Base-by-base conservation (phyloP, 139 green algal genomes). In the Marvania coccoides region DNA sequence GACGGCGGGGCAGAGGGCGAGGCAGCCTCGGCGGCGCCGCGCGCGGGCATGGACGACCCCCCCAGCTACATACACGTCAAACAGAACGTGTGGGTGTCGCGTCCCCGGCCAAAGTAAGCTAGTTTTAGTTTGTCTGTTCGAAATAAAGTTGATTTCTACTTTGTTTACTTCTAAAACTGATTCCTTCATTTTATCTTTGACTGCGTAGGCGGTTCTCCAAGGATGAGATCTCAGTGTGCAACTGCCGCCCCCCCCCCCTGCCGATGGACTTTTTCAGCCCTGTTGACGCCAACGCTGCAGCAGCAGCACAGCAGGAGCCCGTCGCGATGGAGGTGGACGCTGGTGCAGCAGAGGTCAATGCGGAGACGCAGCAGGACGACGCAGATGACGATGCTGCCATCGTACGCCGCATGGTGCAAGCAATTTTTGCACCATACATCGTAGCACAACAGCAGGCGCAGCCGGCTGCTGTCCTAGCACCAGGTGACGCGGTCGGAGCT, bases 211-310 rank as follows among this genome's bases (percentile, higher is more conserved):
- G 87, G 5, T 61, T 87, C 36, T 61, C 74, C 2, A 83, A 80
- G 42, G 83, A 88, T 14, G 80, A 89, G 13, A 67, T 87, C 19
- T 58, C 67, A 1, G 62, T 83, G 3, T 90, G 84, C 70, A 59
- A 58, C 58, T 90, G 84, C 69, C 56, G 46, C 29, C 54, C 31
- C 26, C 7, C 33, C 12, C 30, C 28, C 31, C 14, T 42, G 51
- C 53, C 29, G 47, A 9, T 2, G 8, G 24, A 28, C 14, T 23
- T 1, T n/a, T 65, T 4, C 15, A 40, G 9, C 14, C 10, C 38
- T 26, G 61, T 26, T 58, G 61, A 24, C 40, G 24, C 33, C 47
- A 23, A 47, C 31, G 62, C 62, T 47, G 29, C 57, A 63, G 57
- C 19, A 51, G 42, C 19, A 51, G 19, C 19, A 51, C 3, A 34